Percentiles rank a stretch among this genome's conserved stretches.
Evolutionary conservation across 2,329 filamentous ascomycete genomes (phyloP).

Genomic region (Penicillium digitatum): DNA sequence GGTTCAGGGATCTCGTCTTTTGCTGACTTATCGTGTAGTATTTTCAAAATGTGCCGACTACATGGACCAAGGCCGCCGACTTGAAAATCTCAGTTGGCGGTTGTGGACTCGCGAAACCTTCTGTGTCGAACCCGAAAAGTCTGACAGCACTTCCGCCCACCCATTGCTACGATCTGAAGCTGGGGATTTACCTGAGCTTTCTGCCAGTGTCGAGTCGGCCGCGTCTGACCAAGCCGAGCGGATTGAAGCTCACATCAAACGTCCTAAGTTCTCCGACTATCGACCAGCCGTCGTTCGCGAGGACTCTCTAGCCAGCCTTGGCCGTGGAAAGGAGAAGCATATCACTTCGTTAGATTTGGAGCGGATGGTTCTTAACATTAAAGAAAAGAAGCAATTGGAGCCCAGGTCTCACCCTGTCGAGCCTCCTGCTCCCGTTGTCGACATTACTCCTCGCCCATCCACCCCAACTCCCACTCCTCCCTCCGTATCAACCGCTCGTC

Average conservation of each 20-base stretch:
- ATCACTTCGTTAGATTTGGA: slow-evolving; percentile 90
- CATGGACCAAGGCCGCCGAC: slow-evolving; percentile 82
- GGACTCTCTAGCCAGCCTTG: slow-evolving; percentile 57
- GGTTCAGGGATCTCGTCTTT: not conserved
- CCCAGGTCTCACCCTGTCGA: slow-evolving; percentile 48
- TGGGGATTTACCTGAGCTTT: slow-evolving; percentile 65
- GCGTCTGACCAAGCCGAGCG: slow-evolving; percentile 58
- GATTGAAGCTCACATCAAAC: slow-evolving; percentile 56
- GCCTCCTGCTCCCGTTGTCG: slow-evolving; percentile 38
- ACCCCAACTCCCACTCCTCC: slow-evolving; percentile 41
- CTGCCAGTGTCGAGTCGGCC: slow-evolving; percentile 71
- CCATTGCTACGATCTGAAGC: slow-evolving; percentile 46
- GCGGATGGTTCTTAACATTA: slow-evolving; percentile 89
- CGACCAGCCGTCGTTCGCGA: slow-evolving; percentile 49
- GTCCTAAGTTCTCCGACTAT: slow-evolving; percentile 62
- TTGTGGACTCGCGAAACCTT: slow-evolving; percentile 93
- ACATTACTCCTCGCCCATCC: slow-evolving; percentile 44
- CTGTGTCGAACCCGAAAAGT: slow-evolving; percentile 65
- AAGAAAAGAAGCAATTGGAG: slow-evolving; percentile 70
- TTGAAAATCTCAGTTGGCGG: slow-evolving; percentile 95
- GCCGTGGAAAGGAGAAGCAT: slow-evolving; percentile 73
- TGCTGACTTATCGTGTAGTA: slow-evolving; percentile 51
- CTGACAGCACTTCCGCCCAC: slow-evolving; percentile 51
- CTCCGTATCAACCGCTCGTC: slow-evolving; percentile 27
- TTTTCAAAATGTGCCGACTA: slow-evolving; percentile 93